Evolutionary conservation across 441 rosid genomes (phyloP).

Genomic region (Gossypium gossypioides): DNA sequence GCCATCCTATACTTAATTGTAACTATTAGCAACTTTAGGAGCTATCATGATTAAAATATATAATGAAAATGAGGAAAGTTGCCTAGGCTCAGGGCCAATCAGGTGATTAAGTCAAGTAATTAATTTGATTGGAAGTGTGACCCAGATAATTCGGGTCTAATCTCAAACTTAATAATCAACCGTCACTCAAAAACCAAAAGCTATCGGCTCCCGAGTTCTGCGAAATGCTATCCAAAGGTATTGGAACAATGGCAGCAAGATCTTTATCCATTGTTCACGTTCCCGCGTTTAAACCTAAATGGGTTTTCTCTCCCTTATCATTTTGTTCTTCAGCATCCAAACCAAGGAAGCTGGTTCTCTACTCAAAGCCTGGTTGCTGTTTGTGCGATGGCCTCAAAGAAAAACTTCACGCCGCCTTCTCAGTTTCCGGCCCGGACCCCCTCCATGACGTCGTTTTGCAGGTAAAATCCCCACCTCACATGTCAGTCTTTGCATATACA

Average conservation of each 20-base stretch:
- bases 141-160: too few relatives aligned
- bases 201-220: neutral
- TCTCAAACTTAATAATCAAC: too few relatives aligned
- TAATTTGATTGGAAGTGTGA: too few relatives aligned
- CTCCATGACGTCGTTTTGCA: conserved; percentile 58
- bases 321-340: conserved; percentile 24
- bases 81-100: too few relatives aligned
- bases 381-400: conserved; percentile 93
- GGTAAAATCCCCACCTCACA: conserved; percentile 24
- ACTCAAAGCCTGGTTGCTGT: conserved; percentile 83
- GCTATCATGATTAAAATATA: too few relatives aligned
- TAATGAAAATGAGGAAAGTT: too few relatives aligned
- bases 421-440: conserved; percentile 46
- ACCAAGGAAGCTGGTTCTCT: conserved; percentile 49
- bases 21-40: too few relatives aligned
- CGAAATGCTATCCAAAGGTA: neutral
- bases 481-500: neutral
- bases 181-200: neutral
- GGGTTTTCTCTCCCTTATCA: conserved; percentile 22
- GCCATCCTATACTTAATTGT: too few relatives aligned
- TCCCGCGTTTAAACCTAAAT: conserved; percentile 23
- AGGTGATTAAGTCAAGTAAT: too few relatives aligned
- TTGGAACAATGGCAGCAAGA: conserved; percentile 21
- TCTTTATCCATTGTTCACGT: conserved; percentile 21
- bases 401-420: conserved; percentile 71